Conservation (phyloP, 2,329 filamentous ascomycete species). For the Coniochaeta sp. region DNA sequence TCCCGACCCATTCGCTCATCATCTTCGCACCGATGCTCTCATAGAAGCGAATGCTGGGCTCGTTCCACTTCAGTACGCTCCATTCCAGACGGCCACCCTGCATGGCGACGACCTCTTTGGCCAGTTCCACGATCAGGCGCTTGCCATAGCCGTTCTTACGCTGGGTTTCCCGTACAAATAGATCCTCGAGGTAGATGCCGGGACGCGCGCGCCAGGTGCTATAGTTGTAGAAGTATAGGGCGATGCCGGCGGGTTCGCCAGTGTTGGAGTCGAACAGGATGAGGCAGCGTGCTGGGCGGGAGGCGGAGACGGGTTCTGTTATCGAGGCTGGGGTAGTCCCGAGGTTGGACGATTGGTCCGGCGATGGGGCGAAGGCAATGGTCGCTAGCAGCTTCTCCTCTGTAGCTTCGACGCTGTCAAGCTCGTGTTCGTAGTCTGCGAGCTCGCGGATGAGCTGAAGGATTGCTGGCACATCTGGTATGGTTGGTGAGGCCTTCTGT, state of each 20-base stretch:
- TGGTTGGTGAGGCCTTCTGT: neutral
- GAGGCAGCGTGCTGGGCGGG: conserved; percentile 67
- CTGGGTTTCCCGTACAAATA: conserved; percentile 69
- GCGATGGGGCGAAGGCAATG: conserved; percentile 64
- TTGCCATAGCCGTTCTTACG: conserved; percentile 76
- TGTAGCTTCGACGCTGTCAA: conserved; percentile 69
- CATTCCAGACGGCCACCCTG: conserved; percentile 76
- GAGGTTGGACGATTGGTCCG: conserved; percentile 25
- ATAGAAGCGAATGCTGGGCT: conserved; percentile 85
- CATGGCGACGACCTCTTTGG: conserved; percentile 68
- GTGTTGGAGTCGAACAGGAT: conserved; percentile 48
- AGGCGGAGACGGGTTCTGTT: conserved; percentile 46
- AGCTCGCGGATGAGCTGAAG: conserved; percentile 76
- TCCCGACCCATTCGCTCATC: conserved; percentile 66
- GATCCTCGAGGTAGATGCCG: conserved; percentile 88
- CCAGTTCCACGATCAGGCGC: conserved; percentile 64
- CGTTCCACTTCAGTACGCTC: conserved; percentile 89
- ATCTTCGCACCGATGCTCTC: conserved; percentile 57
- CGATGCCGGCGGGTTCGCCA: conserved; percentile 60
- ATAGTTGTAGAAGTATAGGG: conserved; percentile 93
- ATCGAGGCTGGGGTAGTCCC: conserved; percentile 24
- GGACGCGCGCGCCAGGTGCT: conserved; percentile 84
- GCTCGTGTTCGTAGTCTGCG: conserved; percentile 78
- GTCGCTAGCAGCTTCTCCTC: conserved; percentile 63
- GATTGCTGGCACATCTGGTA: conserved; percentile 71